Conservation (phyloP, 176 grass and related monocot genomes). For the Zizania latifolia region DNA sequence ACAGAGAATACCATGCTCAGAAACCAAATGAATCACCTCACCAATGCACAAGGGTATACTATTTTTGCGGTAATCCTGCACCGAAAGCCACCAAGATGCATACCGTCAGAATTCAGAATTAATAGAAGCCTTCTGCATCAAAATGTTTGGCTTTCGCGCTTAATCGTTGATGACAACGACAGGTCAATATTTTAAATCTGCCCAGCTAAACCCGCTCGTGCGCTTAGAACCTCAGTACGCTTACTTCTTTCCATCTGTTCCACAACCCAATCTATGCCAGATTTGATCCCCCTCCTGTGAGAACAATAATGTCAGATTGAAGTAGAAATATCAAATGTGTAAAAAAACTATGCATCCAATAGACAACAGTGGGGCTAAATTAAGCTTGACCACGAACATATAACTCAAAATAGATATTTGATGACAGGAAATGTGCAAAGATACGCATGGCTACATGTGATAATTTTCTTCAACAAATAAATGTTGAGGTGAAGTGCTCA, state of each 20-base stretch:
- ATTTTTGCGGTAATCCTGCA: background rate
- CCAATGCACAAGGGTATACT: background rate
- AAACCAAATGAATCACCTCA: conserved; percentile 9
- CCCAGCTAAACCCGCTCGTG: conserved; percentile 24
- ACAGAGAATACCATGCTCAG: conserved; percentile 9
- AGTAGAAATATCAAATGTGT: background rate
- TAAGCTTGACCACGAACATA: background rate
- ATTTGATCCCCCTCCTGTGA: conserved; percentile 68
- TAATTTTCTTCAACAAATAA: background rate
- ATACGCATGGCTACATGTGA: background rate
- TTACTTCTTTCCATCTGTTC: conserved; percentile 80
- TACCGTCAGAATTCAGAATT: background rate
- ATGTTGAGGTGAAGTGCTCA: conserved; percentile 31
- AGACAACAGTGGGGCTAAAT: background rate
- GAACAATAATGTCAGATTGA: background rate
- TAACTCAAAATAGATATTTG: background rate
- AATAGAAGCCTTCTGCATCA: background rate
- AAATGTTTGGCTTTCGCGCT: conserved; percentile 1
- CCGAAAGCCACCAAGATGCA: background rate
- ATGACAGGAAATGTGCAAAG: background rate
- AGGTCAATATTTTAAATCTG: conserved; percentile 42
- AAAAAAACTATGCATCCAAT: background rate
- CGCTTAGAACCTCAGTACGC: conserved; percentile 54
- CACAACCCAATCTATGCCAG: conserved; percentile 72
- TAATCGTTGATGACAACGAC: background rate